Base-by-base conservation (phyloP, 202 grass and related monocot genomes). In the Elaeis oleifera region DNA sequence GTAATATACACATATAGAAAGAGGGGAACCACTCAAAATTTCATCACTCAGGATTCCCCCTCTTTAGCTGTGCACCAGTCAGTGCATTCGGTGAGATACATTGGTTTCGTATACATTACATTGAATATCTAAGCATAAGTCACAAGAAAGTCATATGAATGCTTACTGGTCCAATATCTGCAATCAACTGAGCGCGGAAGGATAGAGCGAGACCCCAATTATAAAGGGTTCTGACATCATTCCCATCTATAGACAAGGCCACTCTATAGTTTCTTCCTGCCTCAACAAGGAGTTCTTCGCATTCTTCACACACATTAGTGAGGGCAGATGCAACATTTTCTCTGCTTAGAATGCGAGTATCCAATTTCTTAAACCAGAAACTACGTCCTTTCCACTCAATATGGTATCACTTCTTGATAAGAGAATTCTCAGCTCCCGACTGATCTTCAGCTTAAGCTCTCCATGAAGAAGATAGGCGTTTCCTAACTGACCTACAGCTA, bases 161-260 rank as follows among this genome's bases (percentile, higher is more conserved):
- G 49, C 91, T 83, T 91, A 96, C 91, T 69, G 91, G 87, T 83
- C 91, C 91, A 20, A 91, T 89, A 76, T 96, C 92, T 18, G 87
- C 80, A 77, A 96, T 83, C 69, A 96, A 75, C 54, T 96, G 87
- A 6, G 79, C 92, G 58, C 81, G 92, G 25, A 83, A 85, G 53
- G 75, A 89, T 44, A 96, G 84, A 4, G 84, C 84, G 23, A 91
- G 71, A 6, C 92, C 87, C 92, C 87, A 96, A 53, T 91, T 96
- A 67, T 96, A 89, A 62, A 96, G 76, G 7, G 87, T 84, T 71
- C 90, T 90, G 72, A 76, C 68, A 0, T 96, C 92, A 64, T 25
- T 74, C 0, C 78, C 59, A 89, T 96, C 87, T 77, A 91, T 84
- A 0, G 78, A 73, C 48, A 96, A 74, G 18, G 87, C 92, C 59